A percentile compares a stretch with the other conserved stretches of the same genome.
phyloP scores from a whole-genome alignment of 371 early-diverging fungal species.

The Circinella umbellata region DNA sequence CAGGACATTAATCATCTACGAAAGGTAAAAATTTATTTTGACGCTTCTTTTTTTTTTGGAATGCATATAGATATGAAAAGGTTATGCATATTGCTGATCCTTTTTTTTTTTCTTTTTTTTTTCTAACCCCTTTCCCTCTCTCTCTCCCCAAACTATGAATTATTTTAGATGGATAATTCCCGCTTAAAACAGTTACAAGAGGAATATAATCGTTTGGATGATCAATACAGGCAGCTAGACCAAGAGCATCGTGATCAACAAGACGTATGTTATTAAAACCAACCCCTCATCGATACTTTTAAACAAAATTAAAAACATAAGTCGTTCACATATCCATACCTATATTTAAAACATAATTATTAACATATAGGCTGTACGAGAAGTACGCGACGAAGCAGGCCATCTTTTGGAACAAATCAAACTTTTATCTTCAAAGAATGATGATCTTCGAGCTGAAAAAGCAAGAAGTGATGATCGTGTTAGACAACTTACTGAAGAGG shows the following conservation, averaged over 20 bases:
- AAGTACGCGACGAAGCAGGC: constrained; percentile 76
- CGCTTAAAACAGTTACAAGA: constrained; percentile 39
- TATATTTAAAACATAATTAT: not conserved
- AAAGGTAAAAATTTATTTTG: constrained; percentile 6
- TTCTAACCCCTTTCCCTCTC: no score
- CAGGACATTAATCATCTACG: constrained; percentile 8
- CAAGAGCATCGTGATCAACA: constrained; percentile 77
- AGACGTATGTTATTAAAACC: constrained; percentile 49
- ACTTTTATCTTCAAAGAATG: constrained; percentile 63
- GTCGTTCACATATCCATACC: not conserved
- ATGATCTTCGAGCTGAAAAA: constrained; percentile 56
- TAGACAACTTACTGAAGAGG: constrained; percentile 38
- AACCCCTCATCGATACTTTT: not conserved
- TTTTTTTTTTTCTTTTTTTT: not conserved
- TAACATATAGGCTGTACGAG: constrained; percentile 63
- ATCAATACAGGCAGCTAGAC: constrained; percentile 62
- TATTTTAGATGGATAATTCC: constrained; percentile 14
- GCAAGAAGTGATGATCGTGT: constrained; percentile 39
- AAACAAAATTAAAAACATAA: no score
- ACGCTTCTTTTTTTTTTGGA: not conserved
- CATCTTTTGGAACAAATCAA: constrained; percentile 76
- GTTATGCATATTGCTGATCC: not conserved
- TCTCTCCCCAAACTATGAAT: not conserved
- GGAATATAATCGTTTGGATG: constrained; percentile 48
- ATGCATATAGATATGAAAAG: not conserved